A percentile compares a stretch with the other conserved stretches of the same genome.
Conservation (phyloP, 345 rosid species). For the Bretschneidera sinensis region DNA sequence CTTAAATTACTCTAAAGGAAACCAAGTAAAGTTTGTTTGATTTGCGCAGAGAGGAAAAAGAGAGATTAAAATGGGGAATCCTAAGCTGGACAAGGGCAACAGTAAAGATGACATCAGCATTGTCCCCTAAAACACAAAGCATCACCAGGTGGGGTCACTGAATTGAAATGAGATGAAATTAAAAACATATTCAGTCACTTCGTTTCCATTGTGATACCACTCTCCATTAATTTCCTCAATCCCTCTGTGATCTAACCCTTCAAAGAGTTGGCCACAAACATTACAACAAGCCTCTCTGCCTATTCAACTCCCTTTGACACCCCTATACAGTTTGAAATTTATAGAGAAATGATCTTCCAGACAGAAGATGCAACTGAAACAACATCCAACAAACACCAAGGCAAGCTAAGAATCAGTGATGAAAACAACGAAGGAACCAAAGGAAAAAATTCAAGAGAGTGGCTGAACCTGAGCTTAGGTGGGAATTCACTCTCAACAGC, state of each 20-base stretch:
- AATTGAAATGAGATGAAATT: conserved; percentile 19
- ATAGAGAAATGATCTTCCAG: conserved; percentile 35
- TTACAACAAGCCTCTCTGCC: conserved; percentile 10
- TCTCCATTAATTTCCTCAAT: conserved; percentile 31
- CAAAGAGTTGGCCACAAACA: conserved; percentile 22
- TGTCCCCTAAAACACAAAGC: conserved; percentile 42
- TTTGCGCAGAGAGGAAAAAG: conserved; percentile 26
- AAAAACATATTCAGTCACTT: conserved; percentile 10
- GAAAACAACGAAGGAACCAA: conserved; percentile 18
- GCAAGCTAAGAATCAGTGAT: conserved; percentile 13
- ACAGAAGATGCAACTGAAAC: conserved; percentile 31
- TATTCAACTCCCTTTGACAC: conserved; percentile 11
- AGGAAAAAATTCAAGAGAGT: conserved; percentile 35
- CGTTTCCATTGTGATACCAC: conserved; percentile 15
- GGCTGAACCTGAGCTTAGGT: conserved; percentile 66
- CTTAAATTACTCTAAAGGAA: conserved; percentile 16
- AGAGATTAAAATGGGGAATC: conserved; percentile 50
- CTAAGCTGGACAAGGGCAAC: conserved; percentile 42
- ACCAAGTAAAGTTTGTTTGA: conserved; percentile 27
- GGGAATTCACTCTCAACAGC: conserved; percentile 33
- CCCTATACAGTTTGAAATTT: background rate
- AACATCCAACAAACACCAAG: conserved; percentile 16
- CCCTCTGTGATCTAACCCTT: conserved; percentile 28
- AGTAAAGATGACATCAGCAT: conserved; percentile 39
- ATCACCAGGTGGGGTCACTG: conserved; percentile 41